A percentile compares a stretch with the other conserved stretches of the same genome.
Conservation (phyloP, 768 basidiomycete species). For the Tulasnella sp. region DNA sequence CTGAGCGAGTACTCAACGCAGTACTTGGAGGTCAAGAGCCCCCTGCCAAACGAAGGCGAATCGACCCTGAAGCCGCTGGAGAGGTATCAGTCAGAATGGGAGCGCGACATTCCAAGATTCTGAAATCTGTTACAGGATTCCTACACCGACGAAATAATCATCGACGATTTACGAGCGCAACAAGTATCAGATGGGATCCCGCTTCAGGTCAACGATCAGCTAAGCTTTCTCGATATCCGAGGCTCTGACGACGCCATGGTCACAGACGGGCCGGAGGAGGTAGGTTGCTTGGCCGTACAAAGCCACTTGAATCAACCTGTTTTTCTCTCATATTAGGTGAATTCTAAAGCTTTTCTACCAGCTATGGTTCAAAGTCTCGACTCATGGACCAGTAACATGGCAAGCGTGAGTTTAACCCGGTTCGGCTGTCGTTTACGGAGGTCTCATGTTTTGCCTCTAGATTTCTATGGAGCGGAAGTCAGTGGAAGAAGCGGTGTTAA, state of each 20-base stretch:
- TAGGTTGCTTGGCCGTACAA: not conserved
- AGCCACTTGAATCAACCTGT: not conserved
- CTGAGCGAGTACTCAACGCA: constrained; percentile 75
- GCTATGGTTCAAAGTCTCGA: constrained; percentile 43
- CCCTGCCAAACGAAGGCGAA: constrained; percentile 53
- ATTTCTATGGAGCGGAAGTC: constrained; percentile 60
- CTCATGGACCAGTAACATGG: constrained; percentile 52
- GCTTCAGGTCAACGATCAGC: constrained; percentile 80
- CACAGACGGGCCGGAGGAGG: not conserved
- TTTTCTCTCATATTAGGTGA: constrained; percentile 35
- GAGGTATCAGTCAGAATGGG: not conserved
- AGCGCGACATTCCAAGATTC: not conserved
- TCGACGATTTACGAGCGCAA: constrained; percentile 75
- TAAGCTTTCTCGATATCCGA: constrained; percentile 72
- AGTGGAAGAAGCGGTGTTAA: constrained; percentile 55
- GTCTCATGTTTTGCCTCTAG: constrained; percentile 31
- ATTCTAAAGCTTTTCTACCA: constrained; percentile 42
- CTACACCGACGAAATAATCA: constrained; percentile 56
- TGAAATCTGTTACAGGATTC: constrained; percentile 26
- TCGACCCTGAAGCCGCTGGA: constrained; percentile 33
- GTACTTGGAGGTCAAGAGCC: constrained; percentile 39
- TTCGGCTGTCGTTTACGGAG: not conserved
- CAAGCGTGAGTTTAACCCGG: constrained; percentile 40
- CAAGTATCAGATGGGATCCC: constrained; percentile 59
- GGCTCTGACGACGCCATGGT: not conserved